Evolutionary conservation across 257 asterid genomes (phyloP), one percentile per base, ranked within the genome.

Genomic region (Salvia miltiorrhiza): DNA sequence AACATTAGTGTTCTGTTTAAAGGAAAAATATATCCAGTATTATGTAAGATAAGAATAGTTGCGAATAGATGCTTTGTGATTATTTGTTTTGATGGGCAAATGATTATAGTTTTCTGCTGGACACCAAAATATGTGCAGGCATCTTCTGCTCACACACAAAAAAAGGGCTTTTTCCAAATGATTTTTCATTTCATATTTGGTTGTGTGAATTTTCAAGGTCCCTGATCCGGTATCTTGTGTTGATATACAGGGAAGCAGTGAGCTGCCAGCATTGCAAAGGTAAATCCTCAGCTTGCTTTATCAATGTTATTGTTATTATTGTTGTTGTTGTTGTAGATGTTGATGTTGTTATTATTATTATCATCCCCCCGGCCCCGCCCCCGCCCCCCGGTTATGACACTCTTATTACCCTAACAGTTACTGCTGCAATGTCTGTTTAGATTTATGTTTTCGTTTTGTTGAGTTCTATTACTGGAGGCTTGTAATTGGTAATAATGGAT

Each of bases 221-320:
- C 52, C 48, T 77, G 71, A 72, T 79, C 65, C 5, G 9, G 40
- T 43, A 70, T 56, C 74, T 79, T 79, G 64, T 80, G 39, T 59
- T 58, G 63, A 79, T 65, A 55, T 83, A 81, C 93, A 92, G 98
- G 87, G 97, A 92, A 72, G 98, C 95, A 69, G 96, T 90, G 56
- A 82, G 85, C 80, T 92, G 97, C 76, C 86, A 84, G 81, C 66
- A 79, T 75, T 90, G 97, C 81, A 71, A 88, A 82, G 98, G 98
- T 92, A 79, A 70, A 73, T 9, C 20, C 53, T 71, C 48, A 50
- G 1, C 63, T 61, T 43, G 26, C 56, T 32, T 24, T 72, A 40
- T 65, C 49, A 56, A 39, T 44, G 39, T 47, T 69, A 56, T 72
- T 17, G 35, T 71, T 5, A 59, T 61, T 65, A 56, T 72, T n/a